These are phyloP conservation scores for Teunomyces panamensis DNA, from an alignment of 805 yeast genomes.

Conservation along the genomic window DNA sequence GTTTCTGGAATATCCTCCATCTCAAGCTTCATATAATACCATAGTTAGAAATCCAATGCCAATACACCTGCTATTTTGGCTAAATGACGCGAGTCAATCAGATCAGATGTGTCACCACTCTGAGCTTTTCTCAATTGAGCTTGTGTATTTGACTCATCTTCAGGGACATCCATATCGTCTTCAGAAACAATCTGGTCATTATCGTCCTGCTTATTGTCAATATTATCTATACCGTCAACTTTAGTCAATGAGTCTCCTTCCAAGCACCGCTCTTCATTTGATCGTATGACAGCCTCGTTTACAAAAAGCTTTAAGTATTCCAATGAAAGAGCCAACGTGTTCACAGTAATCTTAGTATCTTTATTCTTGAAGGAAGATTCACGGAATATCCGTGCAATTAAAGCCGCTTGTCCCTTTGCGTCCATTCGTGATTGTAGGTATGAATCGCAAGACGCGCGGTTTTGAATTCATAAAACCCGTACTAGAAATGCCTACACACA, in stretches of 20 bases:
- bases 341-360: conserved; percentile 46
- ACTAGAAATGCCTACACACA: not conserved
- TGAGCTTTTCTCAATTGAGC: conserved; percentile 11
- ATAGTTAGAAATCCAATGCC: conserved; percentile 49
- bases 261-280: conserved; percentile 49
- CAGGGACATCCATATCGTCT: conserved; percentile 11
- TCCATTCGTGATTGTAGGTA: not conserved
- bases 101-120: conserved; percentile 18
- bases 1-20: conserved; percentile 22
- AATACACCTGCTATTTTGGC: conserved; percentile 56
- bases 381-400: conserved; percentile 52
- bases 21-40: not conserved
- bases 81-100: conserved; percentile 53
- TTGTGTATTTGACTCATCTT: conserved; percentile 20
- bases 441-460: not conserved
- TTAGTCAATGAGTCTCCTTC: conserved; percentile 25
- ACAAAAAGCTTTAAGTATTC: conserved; percentile 57
- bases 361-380: conserved; percentile 47
- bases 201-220: conserved; percentile 9
- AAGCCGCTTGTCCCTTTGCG: conserved; percentile 11
- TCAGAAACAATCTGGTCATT: conserved; percentile 9
- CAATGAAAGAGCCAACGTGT: conserved; percentile 47
- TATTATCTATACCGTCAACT: conserved; percentile 35
- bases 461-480: no score
- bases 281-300: conserved; percentile 55